These are phyloP conservation scores for Ogataea paraovalis DNA, from an alignment of 805 yeast species.

Conservation along the genomic window DNA sequence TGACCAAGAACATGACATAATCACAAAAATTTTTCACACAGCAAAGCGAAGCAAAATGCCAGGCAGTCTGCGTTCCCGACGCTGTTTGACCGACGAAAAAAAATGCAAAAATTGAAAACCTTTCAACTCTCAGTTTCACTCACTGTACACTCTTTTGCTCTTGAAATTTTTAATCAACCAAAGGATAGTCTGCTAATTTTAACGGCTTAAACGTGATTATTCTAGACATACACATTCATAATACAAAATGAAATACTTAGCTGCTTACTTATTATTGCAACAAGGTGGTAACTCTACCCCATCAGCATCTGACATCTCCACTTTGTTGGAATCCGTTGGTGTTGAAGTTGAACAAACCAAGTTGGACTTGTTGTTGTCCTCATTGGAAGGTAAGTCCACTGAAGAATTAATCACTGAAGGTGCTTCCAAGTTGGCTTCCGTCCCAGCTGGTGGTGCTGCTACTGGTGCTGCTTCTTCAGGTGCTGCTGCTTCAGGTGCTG, in stretches of 20 bases:
- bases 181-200: slow-evolving; percentile 76
- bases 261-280: slow-evolving; percentile 97
- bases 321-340: slow-evolving; percentile 91
- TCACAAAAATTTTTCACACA: neutral
- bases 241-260: slow-evolving; percentile 83
- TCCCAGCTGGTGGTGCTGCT: slow-evolving; percentile 98
- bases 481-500: slow-evolving; percentile 67
- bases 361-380: slow-evolving; percentile 71
- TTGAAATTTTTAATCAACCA: slow-evolving; percentile 24
- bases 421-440: slow-evolving; percentile 92
- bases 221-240: slow-evolving; percentile 38
- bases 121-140: neutral
- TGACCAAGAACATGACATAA: no score
- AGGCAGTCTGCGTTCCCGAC: neutral
- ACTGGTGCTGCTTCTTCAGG: slow-evolving; percentile 70
- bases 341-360: slow-evolving; percentile 91
- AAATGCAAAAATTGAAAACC: no score
- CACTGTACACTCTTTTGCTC: neutral
- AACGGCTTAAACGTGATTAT: slow-evolving; percentile 75
- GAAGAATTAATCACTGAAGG: slow-evolving; percentile 92
- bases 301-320: slow-evolving; percentile 85
- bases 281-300: slow-evolving; percentile 96
- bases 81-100: neutral
- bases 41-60: no score
- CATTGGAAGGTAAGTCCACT: slow-evolving; percentile 91